phyloP scores from a whole-genome alignment of 495 filamentous ascomycete genomes.

The Tuber melanosporum region DNA sequence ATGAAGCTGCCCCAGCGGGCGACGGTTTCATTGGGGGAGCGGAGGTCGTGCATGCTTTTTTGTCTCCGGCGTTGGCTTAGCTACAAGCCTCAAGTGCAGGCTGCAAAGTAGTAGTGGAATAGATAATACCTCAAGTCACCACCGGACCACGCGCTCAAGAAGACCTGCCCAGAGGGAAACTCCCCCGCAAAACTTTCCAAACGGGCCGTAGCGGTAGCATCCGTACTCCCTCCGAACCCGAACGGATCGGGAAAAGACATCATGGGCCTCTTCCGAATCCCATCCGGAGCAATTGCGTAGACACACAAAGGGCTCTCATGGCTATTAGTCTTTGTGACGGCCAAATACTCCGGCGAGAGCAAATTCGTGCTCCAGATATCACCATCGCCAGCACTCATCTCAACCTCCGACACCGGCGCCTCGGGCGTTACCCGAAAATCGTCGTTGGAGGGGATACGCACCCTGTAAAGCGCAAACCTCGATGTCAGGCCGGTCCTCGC shows the following conservation, averaged over 20 bases:
- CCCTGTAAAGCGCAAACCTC: not conserved
- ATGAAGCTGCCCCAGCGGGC: not conserved
- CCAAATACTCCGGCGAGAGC: not conserved
- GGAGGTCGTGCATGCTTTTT: not conserved
- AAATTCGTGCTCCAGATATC: constrained; percentile 1
- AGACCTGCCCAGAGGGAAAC: not conserved
- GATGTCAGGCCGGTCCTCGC: not conserved
- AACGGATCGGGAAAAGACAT: not conserved
- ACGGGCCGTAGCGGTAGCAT: not conserved
- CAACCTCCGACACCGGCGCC: not conserved
- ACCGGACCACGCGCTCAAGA: not conserved
- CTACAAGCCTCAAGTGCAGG: not conserved
- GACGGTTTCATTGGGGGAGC: not conserved
- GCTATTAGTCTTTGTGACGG: not conserved
- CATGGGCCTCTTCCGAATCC: not conserved
- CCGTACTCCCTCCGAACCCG: not conserved
- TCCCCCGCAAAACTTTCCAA: not conserved
- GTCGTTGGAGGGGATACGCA: not conserved
- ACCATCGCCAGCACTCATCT: not conserved
- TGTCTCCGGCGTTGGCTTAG: not conserved
- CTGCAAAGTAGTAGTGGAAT: not conserved
- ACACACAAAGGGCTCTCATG: not conserved
- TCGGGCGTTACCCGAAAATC: not conserved
- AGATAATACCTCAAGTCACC: not conserved
- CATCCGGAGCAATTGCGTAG: not conserved